Conservation (phyloP, 1,284 basidiomycete genomes). For the Boletus austroedulis region DNA sequence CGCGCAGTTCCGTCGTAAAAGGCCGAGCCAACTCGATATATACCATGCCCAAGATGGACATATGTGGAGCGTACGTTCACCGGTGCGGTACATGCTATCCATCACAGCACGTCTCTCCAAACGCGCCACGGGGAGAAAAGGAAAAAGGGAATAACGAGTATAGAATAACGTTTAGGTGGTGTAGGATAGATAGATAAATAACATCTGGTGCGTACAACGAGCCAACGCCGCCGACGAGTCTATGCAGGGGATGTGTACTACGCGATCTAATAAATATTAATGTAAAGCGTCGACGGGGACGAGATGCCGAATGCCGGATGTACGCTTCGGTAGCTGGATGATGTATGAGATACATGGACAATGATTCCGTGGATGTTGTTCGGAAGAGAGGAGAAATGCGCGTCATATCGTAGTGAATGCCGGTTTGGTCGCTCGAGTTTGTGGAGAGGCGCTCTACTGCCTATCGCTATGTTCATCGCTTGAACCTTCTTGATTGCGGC, state of each 20-base stretch:
- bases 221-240: slow-evolving; percentile 11
- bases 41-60: slow-evolving; percentile 2
- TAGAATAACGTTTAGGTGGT: slow-evolving; percentile 11
- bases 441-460: slow-evolving; percentile 25
- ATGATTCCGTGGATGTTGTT: neutral
- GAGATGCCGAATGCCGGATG: slow-evolving; percentile 13
- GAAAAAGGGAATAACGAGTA: slow-evolving; percentile 13
- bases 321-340: slow-evolving; percentile 4
- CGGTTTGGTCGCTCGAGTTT: slow-evolving; percentile 9
- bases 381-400: slow-evolving; percentile 2
- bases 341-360: slow-evolving; percentile 16
- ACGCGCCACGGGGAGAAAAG: neutral
- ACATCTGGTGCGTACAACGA: slow-evolving; percentile 5
- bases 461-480: slow-evolving; percentile 47
- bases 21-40: slow-evolving; percentile 12
- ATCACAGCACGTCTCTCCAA: neutral
- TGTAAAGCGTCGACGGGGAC: neutral
- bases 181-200: slow-evolving; percentile 22
- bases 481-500: slow-evolving; percentile 40
- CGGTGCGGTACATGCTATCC: no score
- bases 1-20: slow-evolving; percentile 17
- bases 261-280: slow-evolving; percentile 18
- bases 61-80: no score
- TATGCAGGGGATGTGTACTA: slow-evolving; percentile 17
- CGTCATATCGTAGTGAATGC: slow-evolving; percentile 4